phyloP scores from a whole-genome alignment of 2,329 filamentous ascomycete genomes.

The Penicillium fuscoglaucum region DNA sequence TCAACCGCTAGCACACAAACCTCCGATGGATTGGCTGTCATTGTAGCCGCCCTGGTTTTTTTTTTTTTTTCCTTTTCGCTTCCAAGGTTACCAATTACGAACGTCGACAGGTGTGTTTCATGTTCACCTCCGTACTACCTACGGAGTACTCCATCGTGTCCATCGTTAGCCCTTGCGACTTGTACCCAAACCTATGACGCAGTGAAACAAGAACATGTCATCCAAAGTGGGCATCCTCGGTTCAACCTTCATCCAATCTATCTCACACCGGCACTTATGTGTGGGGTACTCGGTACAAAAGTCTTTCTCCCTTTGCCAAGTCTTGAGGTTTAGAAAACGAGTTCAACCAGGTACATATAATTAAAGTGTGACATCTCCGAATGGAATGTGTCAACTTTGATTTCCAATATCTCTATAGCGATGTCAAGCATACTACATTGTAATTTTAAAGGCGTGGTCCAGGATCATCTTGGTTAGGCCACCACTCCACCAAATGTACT shows the following conservation, averaged over 20 bases:
- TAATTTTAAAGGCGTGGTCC: neutral
- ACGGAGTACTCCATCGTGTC: neutral
- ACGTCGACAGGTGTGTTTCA: neutral
- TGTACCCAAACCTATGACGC: slow-evolving; percentile 15
- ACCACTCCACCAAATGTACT: neutral
- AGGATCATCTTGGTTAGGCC: neutral
- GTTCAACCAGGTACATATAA: neutral
- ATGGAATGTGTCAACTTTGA: neutral
- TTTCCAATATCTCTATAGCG: neutral
- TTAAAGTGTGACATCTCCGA: neutral
- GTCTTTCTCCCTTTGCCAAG: neutral
- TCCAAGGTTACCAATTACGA: slow-evolving; percentile 16
- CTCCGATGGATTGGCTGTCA: slow-evolving; percentile 18
- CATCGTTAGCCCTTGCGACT: slow-evolving; percentile 12
- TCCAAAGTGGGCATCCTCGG: neutral
- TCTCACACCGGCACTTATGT: neutral
- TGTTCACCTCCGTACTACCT: neutral
- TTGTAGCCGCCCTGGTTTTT: slow-evolving; percentile 3
- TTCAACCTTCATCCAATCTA: neutral
- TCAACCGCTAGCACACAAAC: slow-evolving; percentile 12
- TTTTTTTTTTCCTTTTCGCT: slow-evolving; percentile 10
- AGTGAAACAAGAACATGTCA: neutral
- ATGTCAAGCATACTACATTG: neutral
- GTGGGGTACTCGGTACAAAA: neutral
- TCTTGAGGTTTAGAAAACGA: neutral